Conservation (phyloP, 148 eudicot genomes). For the Cornus controversa region DNA sequence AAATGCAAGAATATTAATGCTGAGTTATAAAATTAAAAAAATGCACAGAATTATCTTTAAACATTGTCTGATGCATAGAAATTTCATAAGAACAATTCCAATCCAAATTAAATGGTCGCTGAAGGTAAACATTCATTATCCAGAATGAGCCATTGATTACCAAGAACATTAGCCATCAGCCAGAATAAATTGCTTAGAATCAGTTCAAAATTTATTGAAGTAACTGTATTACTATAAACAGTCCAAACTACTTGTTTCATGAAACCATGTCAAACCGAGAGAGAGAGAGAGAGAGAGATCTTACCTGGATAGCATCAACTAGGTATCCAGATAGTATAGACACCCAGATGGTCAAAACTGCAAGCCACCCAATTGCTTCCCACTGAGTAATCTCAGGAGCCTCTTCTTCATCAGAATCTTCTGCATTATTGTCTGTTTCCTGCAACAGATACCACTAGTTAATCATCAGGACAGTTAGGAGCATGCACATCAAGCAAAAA, state of each 20-base stretch:
- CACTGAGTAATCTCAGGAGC: conserved; percentile 74
- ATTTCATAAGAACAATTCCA: not conserved
- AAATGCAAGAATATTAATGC: no score
- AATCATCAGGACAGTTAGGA: not conserved
- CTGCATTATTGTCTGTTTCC: conserved; percentile 38
- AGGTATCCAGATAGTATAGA: conserved; percentile 91
- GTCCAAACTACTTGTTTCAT: no score
- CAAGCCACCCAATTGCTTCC: conserved; percentile 86
- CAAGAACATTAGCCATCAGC: no score
- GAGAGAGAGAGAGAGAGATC: not conserved
- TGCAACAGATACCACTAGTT: conserved; percentile 23
- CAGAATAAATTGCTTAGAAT: no score
- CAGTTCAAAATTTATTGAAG: no score
- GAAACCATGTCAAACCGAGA: no score
- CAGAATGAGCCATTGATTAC: no score
- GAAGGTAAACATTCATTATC: not conserved
- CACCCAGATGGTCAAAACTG: conserved; percentile 82
- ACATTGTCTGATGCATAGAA: not conserved
- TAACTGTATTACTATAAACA: no score
- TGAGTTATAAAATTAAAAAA: no score
- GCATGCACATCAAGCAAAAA: not conserved
- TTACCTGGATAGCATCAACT: conserved; percentile 92
- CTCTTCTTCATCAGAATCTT: conserved; percentile 61
- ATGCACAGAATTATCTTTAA: no score
- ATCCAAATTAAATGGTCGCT: not conserved